These are phyloP conservation scores for Lepidium didymum DNA, from an alignment of 345 rosid genomes.

Conservation along the genomic window DNA sequence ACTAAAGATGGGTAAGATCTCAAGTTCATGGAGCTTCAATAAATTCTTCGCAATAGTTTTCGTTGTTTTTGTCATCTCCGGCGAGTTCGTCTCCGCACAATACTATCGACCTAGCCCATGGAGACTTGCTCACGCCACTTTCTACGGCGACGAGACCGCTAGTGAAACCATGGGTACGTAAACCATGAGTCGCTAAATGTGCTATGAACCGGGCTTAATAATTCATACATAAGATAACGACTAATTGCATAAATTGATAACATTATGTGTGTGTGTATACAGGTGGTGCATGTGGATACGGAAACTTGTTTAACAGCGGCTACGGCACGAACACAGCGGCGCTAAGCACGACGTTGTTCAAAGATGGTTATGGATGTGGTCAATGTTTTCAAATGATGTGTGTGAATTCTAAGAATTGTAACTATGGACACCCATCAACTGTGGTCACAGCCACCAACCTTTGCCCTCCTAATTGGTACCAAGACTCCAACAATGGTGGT, in stretches of 20 bases:
- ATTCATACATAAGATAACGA: background rate
- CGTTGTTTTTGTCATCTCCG: conserved; percentile 17
- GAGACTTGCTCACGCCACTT: conserved; percentile 61
- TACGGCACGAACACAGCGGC: conserved; percentile 76
- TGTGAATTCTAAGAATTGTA: conserved; percentile 45
- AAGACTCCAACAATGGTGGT: conserved; percentile 49
- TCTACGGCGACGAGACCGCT: conserved; percentile 61
- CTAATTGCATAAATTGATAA: background rate
- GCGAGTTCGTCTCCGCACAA: conserved; percentile 9
- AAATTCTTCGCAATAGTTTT: conserved; percentile 20
- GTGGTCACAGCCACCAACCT: conserved; percentile 65
- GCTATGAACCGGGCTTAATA: too few relatives aligned
- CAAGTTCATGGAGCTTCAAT: conserved; percentile 38
- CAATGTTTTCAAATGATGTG: conserved; percentile 73
- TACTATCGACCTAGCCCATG: conserved; percentile 46
- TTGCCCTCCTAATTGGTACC: conserved; percentile 63
- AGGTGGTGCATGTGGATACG: conserved; percentile 97
- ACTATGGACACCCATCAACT: conserved; percentile 44
- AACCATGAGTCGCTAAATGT: too few relatives aligned
- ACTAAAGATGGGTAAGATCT: conserved; percentile 7
- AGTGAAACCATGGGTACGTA: conserved; percentile 57
- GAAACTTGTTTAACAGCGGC: conserved; percentile 57
- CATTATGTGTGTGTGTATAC: background rate
- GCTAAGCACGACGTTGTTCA: conserved; percentile 63
- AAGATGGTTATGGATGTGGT: conserved; percentile 79